Evolutionary conservation across 768 basidiomycete species (phyloP).

Genomic region (Tylopilus plumbeoviolaceoides): DNA sequence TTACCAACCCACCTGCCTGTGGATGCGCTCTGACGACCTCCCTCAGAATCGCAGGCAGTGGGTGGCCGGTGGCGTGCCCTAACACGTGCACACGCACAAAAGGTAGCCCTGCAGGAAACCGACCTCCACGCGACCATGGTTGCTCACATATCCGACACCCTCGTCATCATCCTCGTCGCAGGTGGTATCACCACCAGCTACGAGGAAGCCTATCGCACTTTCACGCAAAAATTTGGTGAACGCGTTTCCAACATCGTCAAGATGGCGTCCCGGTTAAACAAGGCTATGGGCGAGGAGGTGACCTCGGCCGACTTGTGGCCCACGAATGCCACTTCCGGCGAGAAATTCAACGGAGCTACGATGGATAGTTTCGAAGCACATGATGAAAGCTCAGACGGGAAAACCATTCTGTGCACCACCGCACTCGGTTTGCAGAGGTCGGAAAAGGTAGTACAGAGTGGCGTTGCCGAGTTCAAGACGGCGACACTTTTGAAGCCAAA

Average conservation of each 20-base stretch:
- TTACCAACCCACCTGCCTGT: background rate
- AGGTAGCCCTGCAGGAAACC: conserved; percentile 28
- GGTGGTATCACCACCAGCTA: conserved; percentile 36
- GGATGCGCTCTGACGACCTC: conserved; percentile 1
- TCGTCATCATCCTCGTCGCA: conserved; percentile 39
- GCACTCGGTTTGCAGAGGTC: conserved; percentile 48
- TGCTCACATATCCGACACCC: conserved; percentile 41
- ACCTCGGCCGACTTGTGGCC: conserved; percentile 55
- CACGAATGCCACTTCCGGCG: conserved; percentile 41
- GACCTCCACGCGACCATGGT: conserved; percentile 36
- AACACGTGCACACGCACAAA: conserved; percentile 44
- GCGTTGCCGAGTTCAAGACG: conserved; percentile 20
- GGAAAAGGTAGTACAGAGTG: background rate
- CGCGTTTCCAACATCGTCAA: conserved; percentile 33
- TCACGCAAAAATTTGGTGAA: conserved; percentile 34
- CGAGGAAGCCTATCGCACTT: conserved; percentile 29
- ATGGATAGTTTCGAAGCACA: conserved; percentile 46
- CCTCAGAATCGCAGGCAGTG: conserved; percentile 45
- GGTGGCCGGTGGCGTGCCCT: conserved; percentile 56
- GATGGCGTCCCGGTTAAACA: conserved; percentile 32
- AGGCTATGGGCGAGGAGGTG: conserved; percentile 55
- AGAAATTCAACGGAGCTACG: conserved; percentile 33
- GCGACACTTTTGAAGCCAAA: conserved; percentile 49
- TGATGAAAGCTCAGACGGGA: too few relatives aligned
- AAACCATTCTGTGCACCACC: conserved; percentile 40